phyloP scores from a whole-genome alignment of 169 alveolate genomes.

The Plasmodium chabaudi region DNA sequence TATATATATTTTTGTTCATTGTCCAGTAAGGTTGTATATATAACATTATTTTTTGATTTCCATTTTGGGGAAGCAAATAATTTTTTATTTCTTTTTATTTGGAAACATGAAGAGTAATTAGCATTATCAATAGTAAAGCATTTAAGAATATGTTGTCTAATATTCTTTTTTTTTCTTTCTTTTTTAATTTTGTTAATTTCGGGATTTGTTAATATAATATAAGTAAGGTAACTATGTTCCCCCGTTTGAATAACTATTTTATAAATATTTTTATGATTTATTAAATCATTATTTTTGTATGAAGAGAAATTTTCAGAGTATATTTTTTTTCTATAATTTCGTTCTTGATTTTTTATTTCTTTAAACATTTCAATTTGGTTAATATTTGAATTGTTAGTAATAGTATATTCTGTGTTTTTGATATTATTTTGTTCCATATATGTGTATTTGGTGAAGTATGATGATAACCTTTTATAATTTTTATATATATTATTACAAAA shows the following conservation, averaged over 20 bases:
- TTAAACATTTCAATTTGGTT: slow-evolving; percentile 9
- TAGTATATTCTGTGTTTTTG: neutral
- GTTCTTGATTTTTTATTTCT: slow-evolving; percentile 3
- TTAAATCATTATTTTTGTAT: neutral
- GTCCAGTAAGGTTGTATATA: neutral
- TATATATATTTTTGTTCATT: neutral
- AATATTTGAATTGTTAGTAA: slow-evolving; percentile 6
- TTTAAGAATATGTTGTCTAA: neutral
- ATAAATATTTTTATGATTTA: neutral
- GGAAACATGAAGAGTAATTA: too few species aligned
- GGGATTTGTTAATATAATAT: neutral
- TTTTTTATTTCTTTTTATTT: neutral
- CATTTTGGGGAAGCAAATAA: neutral
- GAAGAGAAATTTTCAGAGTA: neutral
- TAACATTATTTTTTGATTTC: too few species aligned
- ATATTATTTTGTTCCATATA: neutral
- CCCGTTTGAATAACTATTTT: slow-evolving; percentile 8
- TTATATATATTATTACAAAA: slow-evolving; percentile 42
- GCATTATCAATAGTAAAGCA: neutral
- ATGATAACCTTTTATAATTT: slow-evolving; percentile 2
- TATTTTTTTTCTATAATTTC: neutral
- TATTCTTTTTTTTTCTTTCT: neutral
- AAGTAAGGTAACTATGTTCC: neutral
- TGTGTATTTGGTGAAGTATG: slow-evolving; percentile 7
- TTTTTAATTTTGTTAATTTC: neutral